Evolutionary conservation across 176 grass and related monocot genomes (phyloP).

Genomic region (Cenchrus purpureus): DNA sequence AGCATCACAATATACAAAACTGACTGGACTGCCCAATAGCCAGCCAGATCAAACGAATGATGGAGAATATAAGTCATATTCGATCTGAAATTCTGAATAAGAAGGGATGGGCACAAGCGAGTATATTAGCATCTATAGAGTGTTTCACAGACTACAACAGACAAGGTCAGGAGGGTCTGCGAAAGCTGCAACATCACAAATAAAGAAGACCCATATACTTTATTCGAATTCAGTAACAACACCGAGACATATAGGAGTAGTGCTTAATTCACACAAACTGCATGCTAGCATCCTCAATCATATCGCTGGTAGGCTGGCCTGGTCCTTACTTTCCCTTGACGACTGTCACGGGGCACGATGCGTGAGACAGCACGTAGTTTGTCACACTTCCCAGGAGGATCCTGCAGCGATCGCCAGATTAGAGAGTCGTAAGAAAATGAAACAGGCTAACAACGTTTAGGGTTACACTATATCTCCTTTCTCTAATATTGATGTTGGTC

Average conservation of each 20-base stretch:
- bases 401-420: constrained; percentile 43
- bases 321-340: constrained; percentile 55
- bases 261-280: background rate
- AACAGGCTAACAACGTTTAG: background rate
- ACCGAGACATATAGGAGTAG: background rate
- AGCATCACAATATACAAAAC: no score
- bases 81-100: no score
- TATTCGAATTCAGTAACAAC: constrained; percentile 18
- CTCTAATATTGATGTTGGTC: no score
- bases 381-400: constrained; percentile 88
- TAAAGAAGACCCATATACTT: constrained; percentile 7
- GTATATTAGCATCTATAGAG: background rate
- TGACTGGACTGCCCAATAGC: no score
- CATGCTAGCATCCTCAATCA: background rate
- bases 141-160: background rate
- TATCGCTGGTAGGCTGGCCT: background rate
- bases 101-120: no score
- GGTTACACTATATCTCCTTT: background rate
- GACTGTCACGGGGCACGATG: constrained; percentile 81
- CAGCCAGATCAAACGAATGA: no score
- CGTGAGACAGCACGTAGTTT: constrained; percentile 77
- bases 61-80: no score
- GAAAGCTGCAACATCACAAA: constrained; percentile 6
- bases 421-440: background rate
- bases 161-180: background rate